Percentiles rank a stretch among this genome's conserved stretches.
These are phyloP conservation scores for Botrytis byssoidea DNA, from an alignment of 2,329 filamentous ascomycete species.

Conservation along the genomic window DNA sequence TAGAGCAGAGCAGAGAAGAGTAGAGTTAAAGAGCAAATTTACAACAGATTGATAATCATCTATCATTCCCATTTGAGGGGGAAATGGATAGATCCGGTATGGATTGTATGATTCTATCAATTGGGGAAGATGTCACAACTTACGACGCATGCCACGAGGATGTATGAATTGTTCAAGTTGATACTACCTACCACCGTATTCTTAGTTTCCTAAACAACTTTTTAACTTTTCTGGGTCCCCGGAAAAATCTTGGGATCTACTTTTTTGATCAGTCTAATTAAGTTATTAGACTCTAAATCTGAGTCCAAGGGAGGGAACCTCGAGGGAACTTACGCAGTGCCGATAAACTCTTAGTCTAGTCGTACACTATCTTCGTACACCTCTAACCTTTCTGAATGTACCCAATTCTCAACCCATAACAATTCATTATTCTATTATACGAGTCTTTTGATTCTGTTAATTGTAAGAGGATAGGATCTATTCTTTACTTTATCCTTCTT, in stretches of 20 bases:
- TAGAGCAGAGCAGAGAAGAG: background rate
- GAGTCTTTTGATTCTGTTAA: background rate
- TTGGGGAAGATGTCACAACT: background rate
- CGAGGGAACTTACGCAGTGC: background rate
- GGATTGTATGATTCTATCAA: background rate
- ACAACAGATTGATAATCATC: background rate
- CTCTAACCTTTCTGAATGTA: background rate
- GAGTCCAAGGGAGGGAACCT: background rate
- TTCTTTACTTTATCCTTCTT: background rate
- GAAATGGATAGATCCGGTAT: background rate
- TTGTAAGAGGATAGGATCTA: background rate
- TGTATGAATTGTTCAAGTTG: background rate
- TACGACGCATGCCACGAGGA: conserved; percentile 16
- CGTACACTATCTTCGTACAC: background rate
- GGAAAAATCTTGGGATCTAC: background rate
- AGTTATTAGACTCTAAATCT: background rate
- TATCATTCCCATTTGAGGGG: background rate
- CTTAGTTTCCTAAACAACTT: background rate
- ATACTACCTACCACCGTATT: background rate
- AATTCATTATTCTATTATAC: background rate
- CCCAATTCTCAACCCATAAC: background rate
- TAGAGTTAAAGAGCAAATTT: background rate
- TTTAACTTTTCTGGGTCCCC: background rate
- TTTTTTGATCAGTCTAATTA: background rate
- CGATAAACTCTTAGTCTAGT: background rate